Conservation (phyloP, 768 basidiomycete species). For the Lactarius hatsudake region DNA sequence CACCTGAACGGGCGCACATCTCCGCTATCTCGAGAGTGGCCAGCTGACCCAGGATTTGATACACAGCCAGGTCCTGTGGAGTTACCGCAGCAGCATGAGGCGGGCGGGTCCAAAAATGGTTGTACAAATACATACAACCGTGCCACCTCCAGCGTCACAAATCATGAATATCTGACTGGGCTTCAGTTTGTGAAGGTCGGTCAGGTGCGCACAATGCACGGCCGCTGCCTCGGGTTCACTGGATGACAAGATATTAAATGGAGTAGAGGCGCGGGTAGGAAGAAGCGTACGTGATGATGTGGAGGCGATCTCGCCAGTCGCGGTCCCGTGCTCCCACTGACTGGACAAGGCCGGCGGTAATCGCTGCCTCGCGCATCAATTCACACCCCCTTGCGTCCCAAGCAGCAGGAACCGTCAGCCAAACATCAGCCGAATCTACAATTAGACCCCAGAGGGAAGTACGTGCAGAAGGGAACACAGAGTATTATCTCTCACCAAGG, state of each 20-base stretch:
- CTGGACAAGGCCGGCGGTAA: slow-evolving; percentile 75
- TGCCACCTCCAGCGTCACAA: slow-evolving; percentile 65
- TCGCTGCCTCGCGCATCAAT: slow-evolving; percentile 83
- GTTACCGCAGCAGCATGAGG: slow-evolving; percentile 21
- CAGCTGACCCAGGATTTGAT: slow-evolving; percentile 74
- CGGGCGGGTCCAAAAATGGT: slow-evolving; percentile 8
- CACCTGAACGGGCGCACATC: slow-evolving; percentile 83
- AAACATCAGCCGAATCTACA: slow-evolving; percentile 77
- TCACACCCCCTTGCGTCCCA: slow-evolving; percentile 87
- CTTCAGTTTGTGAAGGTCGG: slow-evolving; percentile 73
- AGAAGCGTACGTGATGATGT: slow-evolving; percentile 67
- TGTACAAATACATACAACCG: slow-evolving; percentile 17
- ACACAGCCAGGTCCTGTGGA: slow-evolving; percentile 44
- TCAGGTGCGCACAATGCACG: slow-evolving; percentile 81
- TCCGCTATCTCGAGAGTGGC: slow-evolving; percentile 87
- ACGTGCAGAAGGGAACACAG: slow-evolving; percentile 5
- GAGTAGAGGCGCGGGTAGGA: slow-evolving; percentile 12
- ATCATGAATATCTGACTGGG: slow-evolving; percentile 86
- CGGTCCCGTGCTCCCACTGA: slow-evolving; percentile 66
- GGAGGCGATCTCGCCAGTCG: slow-evolving; percentile 75
- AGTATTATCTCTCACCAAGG: slow-evolving; percentile 51
- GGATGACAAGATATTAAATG: slow-evolving; percentile 3
- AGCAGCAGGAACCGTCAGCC: slow-evolving; percentile 85
- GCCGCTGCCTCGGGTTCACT: slow-evolving; percentile 84
- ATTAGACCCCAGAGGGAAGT: slow-evolving; percentile 1